phyloP scores from a whole-genome alignment of 345 rosid species.

The Eutrema heterophyllum region DNA sequence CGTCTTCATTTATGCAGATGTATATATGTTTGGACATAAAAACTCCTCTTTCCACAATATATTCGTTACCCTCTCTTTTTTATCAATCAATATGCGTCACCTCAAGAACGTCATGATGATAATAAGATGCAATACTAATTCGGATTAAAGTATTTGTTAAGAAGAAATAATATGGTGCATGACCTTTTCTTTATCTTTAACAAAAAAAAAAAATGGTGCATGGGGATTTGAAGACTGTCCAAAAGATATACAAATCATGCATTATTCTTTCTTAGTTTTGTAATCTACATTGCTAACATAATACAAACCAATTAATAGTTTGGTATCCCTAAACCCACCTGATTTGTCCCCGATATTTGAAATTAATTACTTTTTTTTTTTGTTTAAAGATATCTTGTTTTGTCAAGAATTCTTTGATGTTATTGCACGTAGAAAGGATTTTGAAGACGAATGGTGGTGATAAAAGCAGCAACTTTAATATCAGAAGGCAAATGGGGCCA shows the following conservation, averaged over 20 bases:
- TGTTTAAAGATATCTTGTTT: not conserved
- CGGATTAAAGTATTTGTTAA: not conserved
- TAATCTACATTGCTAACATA: not conserved
- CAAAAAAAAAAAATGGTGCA: not conserved
- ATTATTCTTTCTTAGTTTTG: not conserved
- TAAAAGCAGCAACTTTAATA: slow-evolving; percentile 10
- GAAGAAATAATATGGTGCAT: not conserved
- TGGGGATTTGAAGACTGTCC: not conserved
- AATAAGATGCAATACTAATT: not conserved
- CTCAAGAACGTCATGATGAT: slow-evolving; percentile 8
- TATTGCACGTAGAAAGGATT: no score
- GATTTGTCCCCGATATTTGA: not conserved
- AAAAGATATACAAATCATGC: not conserved
- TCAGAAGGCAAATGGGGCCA: slow-evolving; percentile 1
- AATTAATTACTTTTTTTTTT: not conserved
- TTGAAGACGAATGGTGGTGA: not conserved
- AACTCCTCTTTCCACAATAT: not conserved
- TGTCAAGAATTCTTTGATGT: not conserved
- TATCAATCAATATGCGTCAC: slow-evolving; percentile 17
- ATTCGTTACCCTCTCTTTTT: slow-evolving; percentile 2
- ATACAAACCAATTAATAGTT: no score
- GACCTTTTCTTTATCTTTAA: no score
- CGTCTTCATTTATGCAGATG: slow-evolving; percentile 9
- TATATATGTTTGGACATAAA: slow-evolving; percentile 11
- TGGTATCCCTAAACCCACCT: no score